Percentiles rank a stretch among this genome's conserved stretches.
phyloP scores from a whole-genome alignment of 2,329 filamentous ascomycete genomes.

The Exophiala sp. region DNA sequence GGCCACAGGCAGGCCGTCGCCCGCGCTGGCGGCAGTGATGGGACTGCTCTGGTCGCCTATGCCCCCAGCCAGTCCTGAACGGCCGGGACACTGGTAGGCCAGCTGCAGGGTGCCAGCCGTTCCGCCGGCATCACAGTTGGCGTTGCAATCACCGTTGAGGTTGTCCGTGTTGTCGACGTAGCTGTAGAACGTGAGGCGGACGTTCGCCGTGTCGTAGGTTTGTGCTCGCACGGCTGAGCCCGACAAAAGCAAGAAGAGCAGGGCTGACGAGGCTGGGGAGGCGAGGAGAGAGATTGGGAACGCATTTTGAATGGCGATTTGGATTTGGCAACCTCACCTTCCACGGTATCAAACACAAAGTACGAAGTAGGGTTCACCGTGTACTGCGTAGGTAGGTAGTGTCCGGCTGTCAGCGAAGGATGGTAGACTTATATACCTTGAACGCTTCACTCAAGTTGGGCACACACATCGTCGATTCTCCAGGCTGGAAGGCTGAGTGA shows the following conservation, averaged over 20 bases:
- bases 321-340: too few relatives aligned
- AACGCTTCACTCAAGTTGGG: too few relatives aligned
- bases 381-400: too few relatives aligned
- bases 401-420: too few relatives aligned
- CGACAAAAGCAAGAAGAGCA: not conserved
- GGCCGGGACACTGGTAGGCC: slow-evolving; percentile 1
- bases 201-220: slow-evolving; percentile 3
- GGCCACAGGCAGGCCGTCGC: not conserved
- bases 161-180: slow-evolving; percentile 6
- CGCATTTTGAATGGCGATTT: not conserved
- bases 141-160: slow-evolving; percentile 4
- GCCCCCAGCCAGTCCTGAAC: slow-evolving; percentile 1
- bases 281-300: not conserved
- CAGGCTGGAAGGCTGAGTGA: too few relatives aligned
- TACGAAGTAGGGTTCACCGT: too few relatives aligned
- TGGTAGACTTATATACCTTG: too few relatives aligned
- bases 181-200: slow-evolving; percentile 8
- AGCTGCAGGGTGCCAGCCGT: not conserved
- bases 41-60: slow-evolving; percentile 2
- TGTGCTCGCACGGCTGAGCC: not conserved
- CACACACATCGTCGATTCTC: too few relatives aligned
- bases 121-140: slow-evolving; percentile 5
- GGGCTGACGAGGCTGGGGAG: not conserved
- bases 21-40: slow-evolving; percentile 5
- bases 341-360: too few relatives aligned